Conservation (phyloP, 2,329 filamentous ascomycete genomes). For the Penicillium fuscoglaucum region DNA sequence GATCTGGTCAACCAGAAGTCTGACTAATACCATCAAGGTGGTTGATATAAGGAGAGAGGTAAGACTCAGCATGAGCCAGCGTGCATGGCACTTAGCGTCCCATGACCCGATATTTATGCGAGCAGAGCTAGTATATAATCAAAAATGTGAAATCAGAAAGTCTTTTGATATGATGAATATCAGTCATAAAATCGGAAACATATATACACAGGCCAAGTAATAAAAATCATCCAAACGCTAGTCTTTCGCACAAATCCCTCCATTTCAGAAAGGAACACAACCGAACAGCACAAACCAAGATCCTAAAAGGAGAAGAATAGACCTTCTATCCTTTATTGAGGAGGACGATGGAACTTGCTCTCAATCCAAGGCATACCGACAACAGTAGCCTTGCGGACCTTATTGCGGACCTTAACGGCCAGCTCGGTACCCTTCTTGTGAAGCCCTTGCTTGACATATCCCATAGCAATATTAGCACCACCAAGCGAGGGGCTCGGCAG, state of each 20-base stretch:
- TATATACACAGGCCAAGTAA: constrained; percentile 8
- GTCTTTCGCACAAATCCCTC: constrained; percentile 2
- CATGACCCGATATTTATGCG: no score
- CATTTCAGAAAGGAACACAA: not conserved
- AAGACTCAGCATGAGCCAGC: no score
- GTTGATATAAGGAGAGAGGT: no score
- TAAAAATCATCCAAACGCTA: constrained; percentile 5
- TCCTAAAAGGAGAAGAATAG: constrained; percentile 2
- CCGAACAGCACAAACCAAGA: not conserved
- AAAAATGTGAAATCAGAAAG: not conserved
- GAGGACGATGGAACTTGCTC: constrained; percentile 67
- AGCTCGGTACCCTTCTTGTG: constrained; percentile 85
- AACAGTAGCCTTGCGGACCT: constrained; percentile 71
- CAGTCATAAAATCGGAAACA: constrained; percentile 1
- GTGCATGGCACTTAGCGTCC: no score
- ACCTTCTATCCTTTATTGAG: constrained; percentile 19
- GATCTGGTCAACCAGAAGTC: no score
- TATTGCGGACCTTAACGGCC: constrained; percentile 73
- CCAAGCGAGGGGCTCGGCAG: constrained; percentile 82
- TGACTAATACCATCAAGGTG: no score
- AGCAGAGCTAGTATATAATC: not conserved
- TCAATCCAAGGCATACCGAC: constrained; percentile 87
- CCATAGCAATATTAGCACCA: constrained; percentile 91
- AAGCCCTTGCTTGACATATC: constrained; percentile 75
- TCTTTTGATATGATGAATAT: constrained; percentile 3